Evolutionary conservation across 768 basidiomycete species (phyloP).

Genomic region (Daedaleopsis nitida): DNA sequence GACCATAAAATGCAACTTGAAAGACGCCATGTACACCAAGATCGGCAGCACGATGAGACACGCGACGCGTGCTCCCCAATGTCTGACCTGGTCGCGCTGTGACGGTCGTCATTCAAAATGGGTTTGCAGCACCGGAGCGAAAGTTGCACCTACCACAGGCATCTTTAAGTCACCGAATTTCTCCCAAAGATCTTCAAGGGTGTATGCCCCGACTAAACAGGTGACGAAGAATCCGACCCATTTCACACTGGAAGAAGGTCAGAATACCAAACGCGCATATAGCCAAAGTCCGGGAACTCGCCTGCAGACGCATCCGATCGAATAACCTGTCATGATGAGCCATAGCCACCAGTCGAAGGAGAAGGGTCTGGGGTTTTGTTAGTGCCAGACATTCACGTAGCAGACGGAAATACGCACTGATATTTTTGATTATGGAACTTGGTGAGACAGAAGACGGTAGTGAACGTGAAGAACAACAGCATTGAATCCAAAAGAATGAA

Average conservation of each 20-base stretch:
- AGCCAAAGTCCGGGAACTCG: constrained; percentile 27
- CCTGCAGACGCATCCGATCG: constrained; percentile 96
- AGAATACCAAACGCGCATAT: background rate
- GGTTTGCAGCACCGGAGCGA: background rate
- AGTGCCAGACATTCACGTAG: constrained; percentile 8
- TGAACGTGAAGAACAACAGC: constrained; percentile 98
- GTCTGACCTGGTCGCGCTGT: constrained; percentile 83
- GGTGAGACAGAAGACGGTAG: constrained; percentile 90
- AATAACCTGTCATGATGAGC: constrained; percentile 89
- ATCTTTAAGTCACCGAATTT: constrained; percentile 96
- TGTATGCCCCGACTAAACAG: constrained; percentile 92
- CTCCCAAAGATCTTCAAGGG: constrained; percentile 97
- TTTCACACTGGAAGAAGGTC: constrained; percentile 71
- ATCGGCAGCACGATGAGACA: constrained; percentile 91
- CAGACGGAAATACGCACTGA: constrained; percentile 54
- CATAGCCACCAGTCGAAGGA: constrained; percentile 98
- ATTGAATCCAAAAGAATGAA: constrained; percentile 98
- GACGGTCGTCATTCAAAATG: constrained; percentile 4
- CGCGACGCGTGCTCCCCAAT: constrained; percentile 85
- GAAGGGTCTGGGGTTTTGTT: constrained; percentile 65
- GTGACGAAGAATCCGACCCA: constrained; percentile 96
- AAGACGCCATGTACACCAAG: constrained; percentile 89
- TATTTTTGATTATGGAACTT: constrained; percentile 98
- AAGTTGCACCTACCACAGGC: constrained; percentile 64
- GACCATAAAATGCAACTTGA: constrained; percentile 96